phyloP scores from a whole-genome alignment of 345 rosid species.

The Salix exigua region DNA sequence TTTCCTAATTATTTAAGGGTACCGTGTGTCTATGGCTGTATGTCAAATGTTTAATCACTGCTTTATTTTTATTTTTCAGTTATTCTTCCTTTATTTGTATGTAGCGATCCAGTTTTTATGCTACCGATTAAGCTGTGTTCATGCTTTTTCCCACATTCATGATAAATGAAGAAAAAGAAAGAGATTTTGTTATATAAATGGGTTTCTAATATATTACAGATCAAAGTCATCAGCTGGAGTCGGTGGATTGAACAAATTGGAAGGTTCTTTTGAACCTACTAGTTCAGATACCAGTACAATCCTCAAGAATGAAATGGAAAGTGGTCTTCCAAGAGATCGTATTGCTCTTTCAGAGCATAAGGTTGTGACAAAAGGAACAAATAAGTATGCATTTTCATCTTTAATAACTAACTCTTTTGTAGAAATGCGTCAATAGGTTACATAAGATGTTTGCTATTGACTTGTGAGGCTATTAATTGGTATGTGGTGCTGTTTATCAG shows the following conservation, averaged over 20 bases:
- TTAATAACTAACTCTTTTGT: constrained; percentile 6
- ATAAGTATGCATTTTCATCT: constrained; percentile 49
- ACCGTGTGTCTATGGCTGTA: no score
- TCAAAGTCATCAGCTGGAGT: constrained; percentile 60
- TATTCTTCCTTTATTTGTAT: no score
- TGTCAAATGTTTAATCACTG: no score
- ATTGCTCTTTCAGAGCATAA: constrained; percentile 49
- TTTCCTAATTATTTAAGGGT: no score
- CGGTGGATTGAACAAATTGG: constrained; percentile 59
- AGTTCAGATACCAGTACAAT: constrained; percentile 54
- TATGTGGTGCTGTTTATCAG: constrained; percentile 36
- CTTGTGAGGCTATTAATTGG: constrained; percentile 15
- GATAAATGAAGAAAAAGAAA: not conserved
- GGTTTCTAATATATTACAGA: constrained; percentile 40
- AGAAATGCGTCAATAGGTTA: not conserved
- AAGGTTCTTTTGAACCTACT: constrained; percentile 53
- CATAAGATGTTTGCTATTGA: not conserved
- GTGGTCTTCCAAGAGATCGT: constrained; percentile 50
- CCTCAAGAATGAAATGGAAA: constrained; percentile 60
- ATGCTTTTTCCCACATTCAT: not conserved
- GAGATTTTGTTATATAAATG: constrained; percentile 2
- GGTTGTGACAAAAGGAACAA: constrained; percentile 53
- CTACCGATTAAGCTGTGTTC: not conserved
- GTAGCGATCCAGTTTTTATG: not conserved
- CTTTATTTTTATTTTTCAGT: no score